A percentile compares a stretch with the other conserved stretches of the same genome.
Evolutionary conservation across 192 early-diverging fungal genomes (phyloP).

Genomic region (Glomus cerebriforme): DNA sequence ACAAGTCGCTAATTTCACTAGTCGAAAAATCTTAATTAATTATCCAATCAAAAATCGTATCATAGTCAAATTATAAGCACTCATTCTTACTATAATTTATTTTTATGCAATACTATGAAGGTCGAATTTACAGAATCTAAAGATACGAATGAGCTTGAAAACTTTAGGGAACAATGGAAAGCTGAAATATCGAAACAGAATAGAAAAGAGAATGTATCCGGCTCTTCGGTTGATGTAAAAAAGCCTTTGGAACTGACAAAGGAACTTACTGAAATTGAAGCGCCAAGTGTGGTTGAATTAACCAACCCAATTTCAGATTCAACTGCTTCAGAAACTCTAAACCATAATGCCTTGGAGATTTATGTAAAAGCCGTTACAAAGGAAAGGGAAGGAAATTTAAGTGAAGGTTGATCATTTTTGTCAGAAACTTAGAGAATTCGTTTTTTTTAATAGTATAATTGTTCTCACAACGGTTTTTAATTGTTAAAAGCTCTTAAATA

Average conservation of each 20-base stretch:
- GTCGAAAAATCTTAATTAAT: no score
- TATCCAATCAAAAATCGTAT: no score
- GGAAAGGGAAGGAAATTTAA: conserved; percentile 43
- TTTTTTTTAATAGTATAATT: not conserved
- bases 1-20: no score
- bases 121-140: not conserved
- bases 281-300: no score
- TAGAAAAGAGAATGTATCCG: not conserved
- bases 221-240: not conserved
- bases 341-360: conserved; percentile 34
- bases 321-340: not conserved
- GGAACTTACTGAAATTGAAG: not conserved
- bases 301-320: not conserved
- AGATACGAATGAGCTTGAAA: not conserved
- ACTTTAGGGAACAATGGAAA: conserved; percentile 18
- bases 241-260: not conserved
- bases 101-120: no score
- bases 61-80: no score
- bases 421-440: not conserved
- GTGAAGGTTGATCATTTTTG: conserved; percentile 32
- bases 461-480: not conserved
- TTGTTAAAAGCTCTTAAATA: conserved; percentile 33
- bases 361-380: conserved; percentile 38
- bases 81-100: no score
- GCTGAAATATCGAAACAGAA: conserved; percentile 4